phyloP scores from a whole-genome alignment of 2,329 filamentous ascomycete genomes.

The Dactylonectria macrodidyma region DNA sequence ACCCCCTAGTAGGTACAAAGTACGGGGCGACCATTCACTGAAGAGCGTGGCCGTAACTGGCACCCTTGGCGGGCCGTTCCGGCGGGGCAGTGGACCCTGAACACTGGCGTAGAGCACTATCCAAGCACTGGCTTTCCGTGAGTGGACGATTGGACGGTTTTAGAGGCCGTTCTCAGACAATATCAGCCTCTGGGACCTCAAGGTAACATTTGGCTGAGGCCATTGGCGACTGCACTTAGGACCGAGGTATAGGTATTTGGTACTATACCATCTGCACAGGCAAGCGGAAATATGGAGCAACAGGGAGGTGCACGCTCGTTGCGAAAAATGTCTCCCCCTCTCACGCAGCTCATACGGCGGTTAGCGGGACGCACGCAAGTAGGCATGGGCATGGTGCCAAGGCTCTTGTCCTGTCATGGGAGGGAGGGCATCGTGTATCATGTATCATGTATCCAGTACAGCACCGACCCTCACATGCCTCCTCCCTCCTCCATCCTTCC shows the following conservation, averaged over 20 bases:
- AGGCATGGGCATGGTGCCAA: not conserved
- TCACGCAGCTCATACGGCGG: not conserved
- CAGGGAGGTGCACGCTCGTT: not conserved
- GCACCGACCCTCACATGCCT: not conserved
- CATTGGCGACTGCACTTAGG: not conserved
- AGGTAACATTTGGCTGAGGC: not conserved
- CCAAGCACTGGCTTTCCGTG: not conserved
- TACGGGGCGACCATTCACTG: conserved; percentile 1
- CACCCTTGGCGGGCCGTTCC: conserved; percentile 44
- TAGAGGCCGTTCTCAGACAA: not conserved
- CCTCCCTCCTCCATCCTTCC: not conserved
- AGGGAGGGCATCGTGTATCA: not conserved
- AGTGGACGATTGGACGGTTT: not conserved
- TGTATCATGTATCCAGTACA: conserved; percentile 14
- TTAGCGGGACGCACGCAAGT: not conserved
- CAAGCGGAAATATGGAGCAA: not conserved
- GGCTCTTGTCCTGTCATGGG: too few relatives aligned
- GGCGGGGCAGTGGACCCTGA: conserved; percentile 36
- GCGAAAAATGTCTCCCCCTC: not conserved
- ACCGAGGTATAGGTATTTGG: too few relatives aligned
- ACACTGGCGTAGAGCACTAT: not conserved
- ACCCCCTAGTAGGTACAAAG: not conserved
- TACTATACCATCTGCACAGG: not conserved
- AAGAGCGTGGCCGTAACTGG: conserved; percentile 19
- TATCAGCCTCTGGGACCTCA: not conserved